phyloP scores from a whole-genome alignment of 75 land plant genomes.

The Sequoia sempervirens region DNA sequence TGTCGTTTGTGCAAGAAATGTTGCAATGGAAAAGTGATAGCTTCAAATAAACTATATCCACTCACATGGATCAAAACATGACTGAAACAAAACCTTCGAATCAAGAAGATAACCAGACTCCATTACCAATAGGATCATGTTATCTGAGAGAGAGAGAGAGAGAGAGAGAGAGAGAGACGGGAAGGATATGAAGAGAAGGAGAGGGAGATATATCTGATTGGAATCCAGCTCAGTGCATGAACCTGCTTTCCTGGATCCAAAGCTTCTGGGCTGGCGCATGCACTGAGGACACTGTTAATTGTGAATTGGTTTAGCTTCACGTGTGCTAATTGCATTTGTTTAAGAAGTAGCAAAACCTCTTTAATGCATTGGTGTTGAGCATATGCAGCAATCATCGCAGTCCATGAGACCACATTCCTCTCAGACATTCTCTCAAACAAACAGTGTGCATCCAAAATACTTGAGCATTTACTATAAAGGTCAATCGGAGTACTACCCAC shows the following conservation, averaged over 20 bases:
- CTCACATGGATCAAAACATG: no score
- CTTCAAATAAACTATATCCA: no score
- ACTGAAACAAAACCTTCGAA: no score
- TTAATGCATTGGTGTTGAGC: constrained; percentile 11
- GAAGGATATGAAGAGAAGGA: no score
- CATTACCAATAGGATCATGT: no score
- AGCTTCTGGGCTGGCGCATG: constrained; percentile 19
- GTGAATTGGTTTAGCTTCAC: constrained; percentile 16
- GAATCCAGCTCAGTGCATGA: constrained; percentile 28
- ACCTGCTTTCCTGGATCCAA: constrained; percentile 18
- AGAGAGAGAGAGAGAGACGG: no score
- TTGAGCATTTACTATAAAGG: constrained; percentile 54
- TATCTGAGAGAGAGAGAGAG: no score
- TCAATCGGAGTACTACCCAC: constrained; percentile 64
- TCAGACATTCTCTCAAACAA: constrained; percentile 49
- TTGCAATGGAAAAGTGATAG: no score
- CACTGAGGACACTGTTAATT: constrained; percentile 24
- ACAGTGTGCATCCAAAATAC: constrained; percentile 24
- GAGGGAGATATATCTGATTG: constrained; percentile 5
- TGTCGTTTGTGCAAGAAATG: no score
- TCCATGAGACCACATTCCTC: constrained; percentile 69
- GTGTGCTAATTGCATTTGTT: constrained; percentile 13
- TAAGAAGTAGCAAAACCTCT: constrained; percentile 18
- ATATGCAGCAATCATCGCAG: constrained; percentile 56
- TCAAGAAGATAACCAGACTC: no score